Base-by-base conservation (phyloP, 1,139 yeast species). In the Zygosaccharomyces pseudobailii region DNA sequence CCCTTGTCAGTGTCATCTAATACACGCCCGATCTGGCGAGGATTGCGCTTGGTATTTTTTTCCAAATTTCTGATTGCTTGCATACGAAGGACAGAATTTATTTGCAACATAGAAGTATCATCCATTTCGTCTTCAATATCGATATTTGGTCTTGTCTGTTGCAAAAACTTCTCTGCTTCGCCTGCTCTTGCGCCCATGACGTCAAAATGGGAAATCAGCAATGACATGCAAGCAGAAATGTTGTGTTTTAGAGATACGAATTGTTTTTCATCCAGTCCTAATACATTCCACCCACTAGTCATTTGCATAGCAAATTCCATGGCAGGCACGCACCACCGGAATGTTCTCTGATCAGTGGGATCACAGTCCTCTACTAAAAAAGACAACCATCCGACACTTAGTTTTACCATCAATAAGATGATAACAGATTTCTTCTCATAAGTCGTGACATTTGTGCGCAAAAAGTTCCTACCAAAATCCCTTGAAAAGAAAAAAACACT, bases 291-390 rank as follows among this genome's bases (percentile, higher is more conserved):
- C 1, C 97, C 97, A 45, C 87, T 76, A 0, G 96, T 89, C 82
- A 90, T 84, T 56, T 87, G 90, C 96, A 90, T 88, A 1, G 96
- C 94, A 73, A 89, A 92, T 65, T 92, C 98, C 56, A 92, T 74
- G 0, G 98, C 97, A 13, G 87, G 76, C 21, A 92, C 97, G 68
- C 97, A 88, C 96, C 97, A 92, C 59, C 95, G 74, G 64, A 92
- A 92, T 0, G 97, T 92, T 59, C 82, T 86, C 48, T 86, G 76
- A 58, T 90, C 97, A 0, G 95, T 85, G 0, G 97, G 96, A 20
- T 82, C 82, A 70, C 98, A 92, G 60, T 90, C 97, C 66, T 92
- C 97, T 56, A 95, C 87, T 33, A 92, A 82, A 61, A 88, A 90
- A 50, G 89, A 79, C 6, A 92, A 85, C 98, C 98, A 92, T 49